These are phyloP conservation scores for Oehlia diaphana DNA, from an alignment of 192 early-diverging fungal species.

Conservation along the genomic window DNA sequence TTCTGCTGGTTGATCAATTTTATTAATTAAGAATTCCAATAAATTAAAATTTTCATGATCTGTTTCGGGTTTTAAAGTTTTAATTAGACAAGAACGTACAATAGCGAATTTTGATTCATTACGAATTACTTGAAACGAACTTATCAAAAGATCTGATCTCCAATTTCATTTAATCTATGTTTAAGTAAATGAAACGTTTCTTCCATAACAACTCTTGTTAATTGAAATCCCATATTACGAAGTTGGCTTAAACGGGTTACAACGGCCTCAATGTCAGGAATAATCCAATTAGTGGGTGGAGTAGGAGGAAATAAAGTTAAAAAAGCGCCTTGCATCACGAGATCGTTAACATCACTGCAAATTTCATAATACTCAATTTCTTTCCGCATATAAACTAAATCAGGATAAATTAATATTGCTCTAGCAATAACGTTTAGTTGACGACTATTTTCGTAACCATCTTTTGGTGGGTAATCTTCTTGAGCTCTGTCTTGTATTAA, in stretches of 20 bases:
- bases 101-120: not conserved
- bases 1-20: too few relatives aligned
- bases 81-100: too few relatives aligned
- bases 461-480: not conserved
- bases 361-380: not conserved
- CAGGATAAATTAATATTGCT: slow-evolving; percentile 7
- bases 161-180: too few relatives aligned
- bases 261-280: not conserved
- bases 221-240: not conserved
- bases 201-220: not conserved
- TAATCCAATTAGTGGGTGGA: not conserved
- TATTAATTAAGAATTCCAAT: too few relatives aligned
- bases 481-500: too few relatives aligned
- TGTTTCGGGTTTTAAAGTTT: too few relatives aligned
- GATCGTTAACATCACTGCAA: not conserved
- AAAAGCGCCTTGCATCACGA: slow-evolving; percentile 6
- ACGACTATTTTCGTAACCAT: slow-evolving; percentile 1
- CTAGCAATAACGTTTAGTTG: not conserved
- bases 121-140: slow-evolving; percentile 2
- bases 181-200: too few relatives aligned
- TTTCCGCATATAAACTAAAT: slow-evolving; percentile 1
- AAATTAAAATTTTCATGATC: too few relatives aligned
- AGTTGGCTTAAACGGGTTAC: not conserved
- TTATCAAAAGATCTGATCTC: not conserved
- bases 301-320: slow-evolving; percentile 4